Evolutionary conservation across 306 rosid species (phyloP).

Genomic region (Casuarina equisetifolia): DNA sequence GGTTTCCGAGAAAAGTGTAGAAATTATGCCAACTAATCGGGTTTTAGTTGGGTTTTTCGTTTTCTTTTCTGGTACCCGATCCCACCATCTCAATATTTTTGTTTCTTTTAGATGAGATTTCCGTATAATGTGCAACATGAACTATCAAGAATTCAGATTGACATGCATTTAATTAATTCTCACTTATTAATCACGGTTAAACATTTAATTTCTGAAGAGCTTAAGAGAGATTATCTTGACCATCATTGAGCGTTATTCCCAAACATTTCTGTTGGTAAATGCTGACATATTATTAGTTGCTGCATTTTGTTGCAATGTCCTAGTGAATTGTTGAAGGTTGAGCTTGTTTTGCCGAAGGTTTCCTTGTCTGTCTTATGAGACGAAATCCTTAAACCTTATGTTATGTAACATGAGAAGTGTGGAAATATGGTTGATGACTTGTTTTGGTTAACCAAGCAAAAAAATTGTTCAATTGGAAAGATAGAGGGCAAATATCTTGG

Average conservation of each 20-base stretch:
- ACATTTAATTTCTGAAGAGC: not conserved
- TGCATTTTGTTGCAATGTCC: not conserved
- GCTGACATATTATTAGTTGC: not conserved
- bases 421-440: not conserved
- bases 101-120: not conserved
- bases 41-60: not conserved
- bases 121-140: not conserved
- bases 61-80: not conserved
- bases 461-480: not conserved
- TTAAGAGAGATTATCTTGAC: not conserved
- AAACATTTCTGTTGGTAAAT: not conserved
- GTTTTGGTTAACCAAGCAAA: not conserved
- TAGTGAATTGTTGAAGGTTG: not conserved
- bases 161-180: not conserved
- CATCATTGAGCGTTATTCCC: not conserved
- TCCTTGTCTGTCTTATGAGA: not conserved
- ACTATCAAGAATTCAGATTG: not conserved
- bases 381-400: not conserved
- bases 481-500: not conserved
- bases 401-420: not conserved
- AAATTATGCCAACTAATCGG: not conserved
- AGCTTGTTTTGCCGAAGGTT: not conserved
- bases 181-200: not conserved
- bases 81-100: not conserved
- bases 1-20: constrained; percentile 15